These are phyloP conservation scores for Camelina sativa DNA, from an alignment of 345 rosid species.

Conservation along the genomic window DNA sequence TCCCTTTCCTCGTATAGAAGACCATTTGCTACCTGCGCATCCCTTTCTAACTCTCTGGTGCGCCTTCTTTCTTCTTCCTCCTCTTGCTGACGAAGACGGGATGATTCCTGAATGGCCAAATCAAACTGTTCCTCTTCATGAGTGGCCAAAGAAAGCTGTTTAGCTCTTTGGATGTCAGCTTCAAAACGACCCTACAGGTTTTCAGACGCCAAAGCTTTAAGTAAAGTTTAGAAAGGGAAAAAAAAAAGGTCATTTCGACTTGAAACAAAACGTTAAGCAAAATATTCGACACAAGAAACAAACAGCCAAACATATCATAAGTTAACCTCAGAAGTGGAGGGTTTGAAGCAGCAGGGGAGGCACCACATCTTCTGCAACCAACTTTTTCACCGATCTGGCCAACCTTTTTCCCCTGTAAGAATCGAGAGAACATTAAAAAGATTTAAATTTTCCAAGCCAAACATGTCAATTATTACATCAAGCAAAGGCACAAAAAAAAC, in stretches of 20 bases:
- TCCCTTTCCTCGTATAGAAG: slow-evolving; percentile 18
- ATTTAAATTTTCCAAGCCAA: slow-evolving; percentile 2
- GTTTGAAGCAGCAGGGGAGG: slow-evolving; percentile 25
- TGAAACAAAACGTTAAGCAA: neutral
- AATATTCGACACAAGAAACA: slow-evolving; percentile 3
- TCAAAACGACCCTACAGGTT: slow-evolving; percentile 26
- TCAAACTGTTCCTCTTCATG: slow-evolving; percentile 10
- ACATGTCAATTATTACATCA: neutral
- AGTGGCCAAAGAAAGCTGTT: slow-evolving; percentile 4
- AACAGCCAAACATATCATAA: neutral
- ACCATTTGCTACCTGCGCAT: slow-evolving; percentile 24
- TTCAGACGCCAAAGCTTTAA: slow-evolving; percentile 22
- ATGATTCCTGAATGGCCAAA: slow-evolving; percentile 16
- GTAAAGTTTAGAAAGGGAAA: neutral
- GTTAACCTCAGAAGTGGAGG: slow-evolving; percentile 21
- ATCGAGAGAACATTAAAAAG: neutral
- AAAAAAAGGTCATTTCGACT: neutral
- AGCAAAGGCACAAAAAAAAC: slow-evolving; percentile 7
- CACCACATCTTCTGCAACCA: slow-evolving; percentile 26
- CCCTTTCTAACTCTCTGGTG: slow-evolving; percentile 15
- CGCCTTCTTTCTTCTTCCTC: slow-evolving; percentile 26
- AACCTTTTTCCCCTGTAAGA: slow-evolving; percentile 28
- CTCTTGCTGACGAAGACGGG: slow-evolving; percentile 6
- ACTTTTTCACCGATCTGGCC: slow-evolving; percentile 2
- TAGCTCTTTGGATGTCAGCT: slow-evolving; percentile 12